Conservation (phyloP, 352 stramenopile species). For the Pythium scleroteichum region DNA sequence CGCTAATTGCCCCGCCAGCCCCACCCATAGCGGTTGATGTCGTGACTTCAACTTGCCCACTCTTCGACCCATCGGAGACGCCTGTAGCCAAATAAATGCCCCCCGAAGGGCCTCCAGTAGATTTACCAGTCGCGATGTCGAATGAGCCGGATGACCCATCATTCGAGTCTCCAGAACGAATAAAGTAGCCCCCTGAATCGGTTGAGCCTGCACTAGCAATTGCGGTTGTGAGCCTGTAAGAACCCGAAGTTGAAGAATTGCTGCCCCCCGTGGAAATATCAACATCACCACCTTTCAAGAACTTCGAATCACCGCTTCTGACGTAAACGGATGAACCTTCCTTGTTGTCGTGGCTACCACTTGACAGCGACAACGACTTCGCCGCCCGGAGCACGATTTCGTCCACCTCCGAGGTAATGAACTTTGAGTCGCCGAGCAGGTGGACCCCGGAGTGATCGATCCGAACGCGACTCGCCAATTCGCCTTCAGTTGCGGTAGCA, state of each 20-base stretch:
- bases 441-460: conserved; percentile 39
- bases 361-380: conserved; percentile 31
- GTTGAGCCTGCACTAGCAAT: conserved; percentile 12
- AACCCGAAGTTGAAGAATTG: conserved; percentile 34
- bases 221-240: conserved; percentile 27
- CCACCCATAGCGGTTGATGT: conserved; percentile 20
- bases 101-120: conserved; percentile 14
- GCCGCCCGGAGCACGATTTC: conserved; percentile 37
- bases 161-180: conserved; percentile 15
- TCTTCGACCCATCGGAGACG: conserved; percentile 1
- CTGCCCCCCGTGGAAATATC: conserved; percentile 38
- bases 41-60: conserved; percentile 14
- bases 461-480: conserved; percentile 34
- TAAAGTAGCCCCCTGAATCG: conserved; percentile 14
- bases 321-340: conserved; percentile 38
- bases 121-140: conserved; percentile 9
- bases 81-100: conserved; percentile 16
- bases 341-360: conserved; percentile 41
- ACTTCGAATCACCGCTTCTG: conserved; percentile 39
- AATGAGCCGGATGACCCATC: conserved; percentile 23
- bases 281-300: conserved; percentile 40
- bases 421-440: conserved; percentile 38
- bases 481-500: conserved; percentile 33
- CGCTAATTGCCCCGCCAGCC: conserved; percentile 13
- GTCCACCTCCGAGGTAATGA: conserved; percentile 45